Conservation (phyloP, 116 monocot genomes). For the Papilionanthe hybrid region DNA sequence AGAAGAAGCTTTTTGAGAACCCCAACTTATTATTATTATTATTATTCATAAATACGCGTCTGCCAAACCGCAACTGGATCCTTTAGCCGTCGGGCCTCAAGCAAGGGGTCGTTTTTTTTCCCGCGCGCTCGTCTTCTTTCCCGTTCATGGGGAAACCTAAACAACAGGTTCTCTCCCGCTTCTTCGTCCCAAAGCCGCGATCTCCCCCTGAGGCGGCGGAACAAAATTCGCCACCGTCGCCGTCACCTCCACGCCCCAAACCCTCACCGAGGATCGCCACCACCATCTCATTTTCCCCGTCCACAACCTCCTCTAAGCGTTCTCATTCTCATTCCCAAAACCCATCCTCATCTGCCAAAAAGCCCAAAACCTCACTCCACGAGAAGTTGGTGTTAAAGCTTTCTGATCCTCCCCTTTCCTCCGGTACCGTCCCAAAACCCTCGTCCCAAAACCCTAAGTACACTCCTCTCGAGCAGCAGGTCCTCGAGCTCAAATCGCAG, state of each 20-base stretch:
- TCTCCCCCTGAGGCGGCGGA: not conserved
- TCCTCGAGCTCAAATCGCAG: slow-evolving; percentile 69
- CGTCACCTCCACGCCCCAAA: slow-evolving; percentile 12
- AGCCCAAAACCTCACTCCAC: slow-evolving; percentile 40
- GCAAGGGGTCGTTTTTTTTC: too few relatives aligned
- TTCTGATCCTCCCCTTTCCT: slow-evolving; percentile 27
- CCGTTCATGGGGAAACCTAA: slow-evolving; percentile 71
- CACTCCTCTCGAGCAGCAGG: slow-evolving; percentile 90
- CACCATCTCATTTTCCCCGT: slow-evolving; percentile 71
- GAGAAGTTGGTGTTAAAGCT: slow-evolving; percentile 47
- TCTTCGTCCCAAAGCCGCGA: slow-evolving; percentile 65
- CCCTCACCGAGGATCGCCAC: slow-evolving; percentile 43
- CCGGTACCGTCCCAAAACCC: not conserved
- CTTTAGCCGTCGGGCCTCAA: too few relatives aligned
- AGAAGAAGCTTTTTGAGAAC: too few relatives aligned
- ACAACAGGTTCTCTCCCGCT: slow-evolving; percentile 91
- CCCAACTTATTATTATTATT: too few relatives aligned
- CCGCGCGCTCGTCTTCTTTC: not conserved
- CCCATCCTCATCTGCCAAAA: slow-evolving; percentile 28
- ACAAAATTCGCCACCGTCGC: not conserved
- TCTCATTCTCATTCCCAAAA: slow-evolving; percentile 18
- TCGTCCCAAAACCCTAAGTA: slow-evolving; percentile 29
- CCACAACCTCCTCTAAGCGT: slow-evolving; percentile 43
- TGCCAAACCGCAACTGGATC: too few relatives aligned
- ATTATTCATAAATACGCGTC: too few relatives aligned